Conservation (phyloP, 2,329 filamentous ascomycete species). For the Exophiala xenobiotica region DNA sequence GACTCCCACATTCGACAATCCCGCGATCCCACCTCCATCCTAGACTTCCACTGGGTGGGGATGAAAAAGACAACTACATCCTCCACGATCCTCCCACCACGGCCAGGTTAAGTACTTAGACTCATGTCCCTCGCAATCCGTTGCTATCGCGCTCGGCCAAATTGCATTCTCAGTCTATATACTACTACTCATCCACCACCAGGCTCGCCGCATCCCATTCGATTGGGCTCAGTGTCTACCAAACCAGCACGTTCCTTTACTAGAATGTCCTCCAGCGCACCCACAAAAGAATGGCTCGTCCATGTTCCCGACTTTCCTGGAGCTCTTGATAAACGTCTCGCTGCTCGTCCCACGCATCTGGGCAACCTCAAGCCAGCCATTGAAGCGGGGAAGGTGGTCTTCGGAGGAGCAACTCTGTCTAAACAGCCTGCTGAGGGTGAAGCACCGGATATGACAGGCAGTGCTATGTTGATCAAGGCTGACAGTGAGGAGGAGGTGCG, state of each 20-base stretch:
- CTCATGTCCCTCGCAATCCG: background rate
- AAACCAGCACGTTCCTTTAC: background rate
- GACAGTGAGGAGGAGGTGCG: conserved; percentile 68
- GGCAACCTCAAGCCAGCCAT: conserved; percentile 23
- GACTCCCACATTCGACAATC: too few species aligned
- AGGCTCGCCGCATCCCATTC: background rate
- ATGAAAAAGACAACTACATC: too few species aligned
- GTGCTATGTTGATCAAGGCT: conserved; percentile 66
- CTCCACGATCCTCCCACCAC: background rate
- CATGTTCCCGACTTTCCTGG: conserved; percentile 67
- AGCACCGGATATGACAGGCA: conserved; percentile 68
- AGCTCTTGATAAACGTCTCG: conserved; percentile 51
- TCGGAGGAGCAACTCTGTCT: conserved; percentile 64
- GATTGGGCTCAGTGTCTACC: background rate
- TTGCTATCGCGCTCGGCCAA: background rate
- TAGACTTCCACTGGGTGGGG: too few species aligned
- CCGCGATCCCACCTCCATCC: too few species aligned
- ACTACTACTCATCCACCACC: background rate
- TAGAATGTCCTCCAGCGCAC: conserved; percentile 19
- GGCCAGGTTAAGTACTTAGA: background rate
- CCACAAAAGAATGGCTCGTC: conserved; percentile 64
- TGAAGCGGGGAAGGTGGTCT: conserved; percentile 23
- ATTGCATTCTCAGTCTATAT: background rate
- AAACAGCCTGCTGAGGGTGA: conserved; percentile 64
- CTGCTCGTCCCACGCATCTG: conserved; percentile 27